phyloP scores from a whole-genome alignment of 2,329 filamentous ascomycete species.

The Aspergillus sp. region DNA sequence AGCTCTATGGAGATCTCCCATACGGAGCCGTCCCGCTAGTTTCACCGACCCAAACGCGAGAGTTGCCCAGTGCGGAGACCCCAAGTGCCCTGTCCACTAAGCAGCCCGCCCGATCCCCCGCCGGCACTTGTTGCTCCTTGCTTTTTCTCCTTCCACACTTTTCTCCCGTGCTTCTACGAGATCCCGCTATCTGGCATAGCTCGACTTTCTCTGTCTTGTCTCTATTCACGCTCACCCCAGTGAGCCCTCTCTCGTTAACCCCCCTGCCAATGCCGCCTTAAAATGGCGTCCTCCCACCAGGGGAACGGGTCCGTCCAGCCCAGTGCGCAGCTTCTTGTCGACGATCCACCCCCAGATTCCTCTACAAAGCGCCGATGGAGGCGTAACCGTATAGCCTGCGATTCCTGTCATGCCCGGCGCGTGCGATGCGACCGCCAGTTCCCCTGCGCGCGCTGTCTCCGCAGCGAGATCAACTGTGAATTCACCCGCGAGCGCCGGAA shows the following conservation, averaged over 20 bases:
- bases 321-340: constrained; percentile 8
- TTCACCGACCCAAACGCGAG: no score
- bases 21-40: no score
- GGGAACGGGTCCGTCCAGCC: constrained; percentile 30
- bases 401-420: constrained; percentile 90
- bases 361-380: constrained; percentile 37
- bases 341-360: constrained; percentile 16
- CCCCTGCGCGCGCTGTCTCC: constrained; percentile 87
- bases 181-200: no score
- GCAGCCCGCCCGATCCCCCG: not conserved
- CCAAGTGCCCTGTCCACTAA: no score
- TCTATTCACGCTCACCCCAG: not conserved
- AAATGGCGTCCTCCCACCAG: constrained; percentile 33
- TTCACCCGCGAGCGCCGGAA: constrained; percentile 92
- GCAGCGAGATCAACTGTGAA: constrained; percentile 69
- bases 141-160: not conserved
- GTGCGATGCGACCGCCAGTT: constrained; percentile 93
- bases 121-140: not conserved
- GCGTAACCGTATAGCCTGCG: constrained; percentile 64
- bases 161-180: not conserved
- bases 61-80: no score
- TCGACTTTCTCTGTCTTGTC: no score
- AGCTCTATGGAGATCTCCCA: no score
- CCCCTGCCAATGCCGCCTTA: constrained; percentile 25
- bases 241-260: not conserved